Percentiles rank a stretch among this genome's conserved stretches.
Evolutionary conservation across 768 basidiomycete species (phyloP).

Genomic region (Kwoniella dendrophila): DNA sequence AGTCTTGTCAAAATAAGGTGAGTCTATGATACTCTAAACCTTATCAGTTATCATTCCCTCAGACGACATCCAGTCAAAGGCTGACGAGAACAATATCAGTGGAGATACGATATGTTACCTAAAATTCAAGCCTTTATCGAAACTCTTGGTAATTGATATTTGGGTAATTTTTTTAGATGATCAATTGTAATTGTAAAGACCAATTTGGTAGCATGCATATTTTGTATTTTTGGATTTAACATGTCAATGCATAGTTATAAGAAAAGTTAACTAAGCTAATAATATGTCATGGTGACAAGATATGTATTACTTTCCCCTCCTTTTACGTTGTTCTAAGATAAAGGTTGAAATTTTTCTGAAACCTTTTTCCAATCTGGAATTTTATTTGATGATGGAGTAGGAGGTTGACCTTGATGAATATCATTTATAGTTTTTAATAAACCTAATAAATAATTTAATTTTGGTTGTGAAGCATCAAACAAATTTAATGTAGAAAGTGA

Average conservation of each 20-base stretch:
- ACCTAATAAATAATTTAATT: neutral
- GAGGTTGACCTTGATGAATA: neutral
- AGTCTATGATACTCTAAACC: no score
- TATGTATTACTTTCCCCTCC: no score
- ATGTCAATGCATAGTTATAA: no score
- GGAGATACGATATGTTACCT: slow-evolving; percentile 36
- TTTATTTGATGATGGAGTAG: neutral
- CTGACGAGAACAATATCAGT: no score
- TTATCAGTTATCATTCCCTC: no score
- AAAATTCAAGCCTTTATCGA: slow-evolving; percentile 36
- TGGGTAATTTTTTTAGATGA: no score
- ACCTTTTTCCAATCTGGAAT: neutral
- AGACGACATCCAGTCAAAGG: no score
- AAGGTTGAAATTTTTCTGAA: neutral
- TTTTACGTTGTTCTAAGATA: neutral
- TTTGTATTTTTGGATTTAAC: no score
- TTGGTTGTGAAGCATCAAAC: neutral
- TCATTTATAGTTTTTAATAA: neutral
- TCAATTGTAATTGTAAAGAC: no score
- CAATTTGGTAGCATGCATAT: no score
- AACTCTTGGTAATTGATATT: slow-evolving; percentile 32
- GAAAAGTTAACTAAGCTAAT: no score
- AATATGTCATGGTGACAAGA: no score
- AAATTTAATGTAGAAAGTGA: neutral
- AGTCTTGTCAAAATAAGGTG: slow-evolving; percentile 38